Percentiles rank a stretch among this genome's conserved stretches.
Evolutionary conservation across 2,329 filamentous ascomycete species (phyloP).

Genomic region (Botrytis sinoallii): DNA sequence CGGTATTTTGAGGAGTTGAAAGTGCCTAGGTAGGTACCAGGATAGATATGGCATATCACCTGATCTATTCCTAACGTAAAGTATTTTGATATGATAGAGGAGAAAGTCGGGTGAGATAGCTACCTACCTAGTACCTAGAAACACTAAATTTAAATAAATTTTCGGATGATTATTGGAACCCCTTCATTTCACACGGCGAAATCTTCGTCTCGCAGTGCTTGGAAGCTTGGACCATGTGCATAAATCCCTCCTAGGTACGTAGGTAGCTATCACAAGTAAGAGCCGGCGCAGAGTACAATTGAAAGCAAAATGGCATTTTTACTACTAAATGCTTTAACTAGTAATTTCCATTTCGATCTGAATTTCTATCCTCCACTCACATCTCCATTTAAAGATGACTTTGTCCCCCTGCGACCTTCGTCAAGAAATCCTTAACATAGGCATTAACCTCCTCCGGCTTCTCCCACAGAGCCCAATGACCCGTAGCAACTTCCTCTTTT

Average conservation of each 20-base stretch:
- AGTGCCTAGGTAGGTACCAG: no score
- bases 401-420: conserved; percentile 18
- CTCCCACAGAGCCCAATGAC: conserved; percentile 84
- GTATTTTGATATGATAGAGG: background rate
- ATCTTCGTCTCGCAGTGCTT: background rate
- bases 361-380: background rate
- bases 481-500: conserved; percentile 61
- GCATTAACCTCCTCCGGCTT: conserved; percentile 67
- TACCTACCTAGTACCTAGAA: background rate
- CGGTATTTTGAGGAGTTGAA: background rate
- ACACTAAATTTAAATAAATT: background rate
- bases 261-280: background rate
- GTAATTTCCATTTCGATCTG: background rate
- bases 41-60: background rate
- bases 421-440: conserved; percentile 44
- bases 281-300: background rate
- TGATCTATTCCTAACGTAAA: background rate
- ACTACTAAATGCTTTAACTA: background rate
- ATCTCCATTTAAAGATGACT: background rate
- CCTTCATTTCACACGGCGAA: background rate
- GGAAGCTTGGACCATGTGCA: background rate
- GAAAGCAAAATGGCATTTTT: background rate
- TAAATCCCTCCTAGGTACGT: background rate
- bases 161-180: background rate
- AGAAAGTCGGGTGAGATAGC: background rate